phyloP scores from a whole-genome alignment of 116 monocot genomes.

The Phalaenopsis hybrid region DNA sequence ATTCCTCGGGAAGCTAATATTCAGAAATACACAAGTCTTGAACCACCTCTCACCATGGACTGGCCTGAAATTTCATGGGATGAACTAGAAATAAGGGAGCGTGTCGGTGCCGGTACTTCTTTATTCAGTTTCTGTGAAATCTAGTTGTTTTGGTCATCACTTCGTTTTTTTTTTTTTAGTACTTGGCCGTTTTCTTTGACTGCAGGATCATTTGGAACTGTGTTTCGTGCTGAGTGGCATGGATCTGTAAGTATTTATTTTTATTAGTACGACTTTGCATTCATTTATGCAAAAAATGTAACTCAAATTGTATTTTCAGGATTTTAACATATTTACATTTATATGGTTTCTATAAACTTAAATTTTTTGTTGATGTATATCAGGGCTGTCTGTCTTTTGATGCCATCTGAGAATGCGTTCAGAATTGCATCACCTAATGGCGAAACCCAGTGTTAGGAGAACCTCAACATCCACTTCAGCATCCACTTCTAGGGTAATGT shows the following conservation, averaged over 20 bases:
- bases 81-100: slow-evolving; percentile 65
- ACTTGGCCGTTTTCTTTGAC: neutral
- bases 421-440: neutral
- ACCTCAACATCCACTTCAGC: too few relatives aligned
- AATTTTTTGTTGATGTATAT: neutral
- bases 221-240: slow-evolving; percentile 85
- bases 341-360: too few relatives aligned
- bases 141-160: slow-evolving; percentile 4
- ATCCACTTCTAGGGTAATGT: too few relatives aligned
- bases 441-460: too few relatives aligned
- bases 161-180: slow-evolving; percentile 2
- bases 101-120: slow-evolving; percentile 64
- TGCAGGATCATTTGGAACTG: slow-evolving; percentile 75
- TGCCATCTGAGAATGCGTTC: neutral
- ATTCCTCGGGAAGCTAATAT: too few relatives aligned
- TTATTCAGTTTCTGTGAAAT: neutral
- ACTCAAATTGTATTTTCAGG: too few relatives aligned
- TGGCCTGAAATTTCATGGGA: slow-evolving; percentile 89
- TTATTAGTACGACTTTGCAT: neutral
- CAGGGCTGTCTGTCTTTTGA: neutral
- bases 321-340: too few relatives aligned
- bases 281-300: too few relatives aligned
- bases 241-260: slow-evolving; percentile 48
- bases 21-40: slow-evolving; percentile 42
- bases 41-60: slow-evolving; percentile 59